Conservation (phyloP, 306 rosid genomes). For the Lotus japonicus region DNA sequence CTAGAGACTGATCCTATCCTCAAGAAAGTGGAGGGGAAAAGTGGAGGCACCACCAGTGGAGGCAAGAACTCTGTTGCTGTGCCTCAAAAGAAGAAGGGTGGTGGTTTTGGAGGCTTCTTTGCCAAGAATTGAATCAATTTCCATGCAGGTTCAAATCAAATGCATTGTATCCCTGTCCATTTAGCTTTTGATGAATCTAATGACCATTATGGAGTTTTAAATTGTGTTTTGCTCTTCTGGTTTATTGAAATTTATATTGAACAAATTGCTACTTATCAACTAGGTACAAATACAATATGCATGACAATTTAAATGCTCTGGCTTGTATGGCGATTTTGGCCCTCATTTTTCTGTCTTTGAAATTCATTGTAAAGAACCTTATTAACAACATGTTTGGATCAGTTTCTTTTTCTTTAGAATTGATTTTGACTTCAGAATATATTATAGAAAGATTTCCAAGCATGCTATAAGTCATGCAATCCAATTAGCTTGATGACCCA, state of each 20-base stretch:
- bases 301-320: no score
- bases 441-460: no score
- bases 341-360: no score
- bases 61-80: slow-evolving; percentile 39
- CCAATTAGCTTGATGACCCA: background rate
- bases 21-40: slow-evolving; percentile 59
- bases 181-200: slow-evolving; percentile 17
- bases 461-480: no score
- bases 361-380: no score
- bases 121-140: slow-evolving; percentile 35
- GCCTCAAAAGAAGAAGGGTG: slow-evolving; percentile 66
- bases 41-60: slow-evolving; percentile 21
- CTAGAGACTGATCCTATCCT: slow-evolving; percentile 68
- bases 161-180: slow-evolving; percentile 6
- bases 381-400: no score
- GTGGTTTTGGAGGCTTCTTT: slow-evolving; percentile 69
- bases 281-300: background rate
- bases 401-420: no score
- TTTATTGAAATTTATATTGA: slow-evolving; percentile 14
- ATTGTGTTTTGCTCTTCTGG: slow-evolving; percentile 15
- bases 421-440: no score
- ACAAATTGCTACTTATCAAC: background rate
- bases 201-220: background rate
- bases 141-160: background rate
- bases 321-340: no score